Evolutionary conservation across 768 basidiomycete genomes (phyloP).

Genomic region (Boletus coccyginus): DNA sequence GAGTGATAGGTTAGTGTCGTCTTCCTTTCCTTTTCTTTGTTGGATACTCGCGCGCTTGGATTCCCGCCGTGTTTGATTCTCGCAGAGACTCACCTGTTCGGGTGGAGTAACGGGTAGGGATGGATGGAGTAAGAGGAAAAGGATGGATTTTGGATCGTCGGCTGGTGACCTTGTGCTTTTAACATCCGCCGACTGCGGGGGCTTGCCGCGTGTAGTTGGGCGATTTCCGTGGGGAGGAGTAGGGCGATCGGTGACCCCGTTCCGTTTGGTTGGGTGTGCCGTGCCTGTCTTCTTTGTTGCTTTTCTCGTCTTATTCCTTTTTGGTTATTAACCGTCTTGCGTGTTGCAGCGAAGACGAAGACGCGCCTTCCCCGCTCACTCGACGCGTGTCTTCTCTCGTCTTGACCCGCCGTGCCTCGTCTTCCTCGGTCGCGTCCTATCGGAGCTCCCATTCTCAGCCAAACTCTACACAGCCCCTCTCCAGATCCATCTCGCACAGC

Average conservation of each 20-base stretch:
- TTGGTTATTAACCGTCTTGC: not conserved
- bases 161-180: constrained; percentile 2
- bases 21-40: not conserved
- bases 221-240: not conserved
- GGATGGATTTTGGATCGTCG: not conserved
- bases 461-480: constrained; percentile 13
- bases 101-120: not conserved
- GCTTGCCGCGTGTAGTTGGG: not conserved
- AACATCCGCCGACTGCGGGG: constrained; percentile 6
- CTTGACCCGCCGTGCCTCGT: constrained; percentile 45
- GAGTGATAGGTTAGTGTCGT: constrained; percentile 59
- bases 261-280: not conserved
- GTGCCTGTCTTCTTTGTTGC: constrained; percentile 6
- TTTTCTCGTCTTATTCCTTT: not conserved
- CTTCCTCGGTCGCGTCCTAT: constrained; percentile 37
- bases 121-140: not conserved
- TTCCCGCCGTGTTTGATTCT: not conserved
- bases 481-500: constrained; percentile 29
- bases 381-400: constrained; percentile 58
- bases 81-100: not conserved
- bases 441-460: constrained; percentile 17
- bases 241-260: constrained; percentile 3
- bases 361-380: constrained; percentile 65
- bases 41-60: not conserved
- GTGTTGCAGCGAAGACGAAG: constrained; percentile 63